Evolutionary conservation across 2,329 filamentous ascomycete species (phyloP), one percentile per base, ranked within the genome.

Genomic region (Nannizziopsis barbatae): DNA sequence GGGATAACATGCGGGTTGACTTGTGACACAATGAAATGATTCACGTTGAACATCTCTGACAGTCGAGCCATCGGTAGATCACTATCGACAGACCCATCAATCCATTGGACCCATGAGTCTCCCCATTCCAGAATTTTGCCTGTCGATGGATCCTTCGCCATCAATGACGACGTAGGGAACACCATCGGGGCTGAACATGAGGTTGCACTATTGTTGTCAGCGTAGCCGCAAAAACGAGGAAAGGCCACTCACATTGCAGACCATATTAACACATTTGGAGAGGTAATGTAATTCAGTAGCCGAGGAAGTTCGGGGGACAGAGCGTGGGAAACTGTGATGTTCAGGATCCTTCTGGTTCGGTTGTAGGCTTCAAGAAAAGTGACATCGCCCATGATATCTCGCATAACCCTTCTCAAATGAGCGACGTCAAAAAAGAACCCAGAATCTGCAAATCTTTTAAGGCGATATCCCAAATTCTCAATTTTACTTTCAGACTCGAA

Each of bases 281-380:
- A 84, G 0, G 90, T 95, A 51, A 94, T 78, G 60, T 95, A 95
- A 64, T 96, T 96, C 56, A 96, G 74, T 0, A 96, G 71, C 33
- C 86, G 75, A 0, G 89, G 90, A 12, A 94, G 73, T 62, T 95
- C 89, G 63, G 93, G 92, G 47, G 90, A 76, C 12, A 85, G 86
- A 1, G 86, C 84, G 1, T 85, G 87, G 0, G 89, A 95, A 5
- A 96, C 89, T 50, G 86, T 89, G 33, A 96, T 95, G 63, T 95
- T 96, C 60, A 95, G 77, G 52, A 95, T 89, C 50, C 88, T 79
- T 22, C 87, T 79, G 0, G 89, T 95, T n/a, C 88, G 82, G 62
- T 95, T 94, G 69, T 95, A 95, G 0, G 88, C 87, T 66, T 96
- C 90, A 60, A 90, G 86, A 57, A 96, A 96, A 0, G 90, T 96